A percentile compares a stretch with the other conserved stretches of the same genome.
phyloP scores from a whole-genome alignment of 75 land plant species.

The Cupressus sempervirens region DNA sequence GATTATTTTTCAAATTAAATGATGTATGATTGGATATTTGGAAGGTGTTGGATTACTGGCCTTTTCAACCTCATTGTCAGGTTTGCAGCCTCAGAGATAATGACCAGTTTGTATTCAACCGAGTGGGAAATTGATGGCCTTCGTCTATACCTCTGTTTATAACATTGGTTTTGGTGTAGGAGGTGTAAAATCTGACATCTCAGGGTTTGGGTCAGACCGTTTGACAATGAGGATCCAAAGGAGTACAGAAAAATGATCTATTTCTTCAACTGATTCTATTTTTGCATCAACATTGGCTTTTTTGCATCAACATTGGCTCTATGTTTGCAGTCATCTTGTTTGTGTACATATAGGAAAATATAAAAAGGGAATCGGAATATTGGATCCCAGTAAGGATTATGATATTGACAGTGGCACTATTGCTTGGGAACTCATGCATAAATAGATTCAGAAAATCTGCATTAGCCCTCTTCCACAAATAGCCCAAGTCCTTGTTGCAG shows the following conservation, averaged over 20 bases:
- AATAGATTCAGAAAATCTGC: slow-evolving; percentile 65
- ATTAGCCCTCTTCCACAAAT: slow-evolving; percentile 84
- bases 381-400: slow-evolving; percentile 79
- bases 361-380: slow-evolving; percentile 81
- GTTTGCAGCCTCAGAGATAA: slow-evolving; percentile 50
- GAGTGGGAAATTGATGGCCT: slow-evolving; percentile 42
- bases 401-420: slow-evolving; percentile 49
- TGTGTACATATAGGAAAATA: slow-evolving; percentile 84
- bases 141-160: slow-evolving; percentile 69
- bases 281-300: no score
- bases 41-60: slow-evolving; percentile 53
- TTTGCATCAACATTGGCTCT: slow-evolving; percentile 79
- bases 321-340: slow-evolving; percentile 82
- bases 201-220: slow-evolving; percentile 86
- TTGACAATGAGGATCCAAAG: slow-evolving; percentile 58
- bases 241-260: slow-evolving; percentile 67
- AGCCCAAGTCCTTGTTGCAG: slow-evolving; percentile 59
- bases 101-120: slow-evolving; percentile 47
- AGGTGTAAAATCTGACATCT: slow-evolving; percentile 84
- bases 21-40: background rate
- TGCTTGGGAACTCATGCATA: slow-evolving; percentile 42
- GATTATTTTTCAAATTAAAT: background rate
- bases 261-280: slow-evolving; percentile 91
- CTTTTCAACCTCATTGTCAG: slow-evolving; percentile 52
- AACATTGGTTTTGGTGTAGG: slow-evolving; percentile 73